Evolutionary conservation across 345 rosid species (phyloP).

Genomic region (Hypericum perforatum): DNA sequence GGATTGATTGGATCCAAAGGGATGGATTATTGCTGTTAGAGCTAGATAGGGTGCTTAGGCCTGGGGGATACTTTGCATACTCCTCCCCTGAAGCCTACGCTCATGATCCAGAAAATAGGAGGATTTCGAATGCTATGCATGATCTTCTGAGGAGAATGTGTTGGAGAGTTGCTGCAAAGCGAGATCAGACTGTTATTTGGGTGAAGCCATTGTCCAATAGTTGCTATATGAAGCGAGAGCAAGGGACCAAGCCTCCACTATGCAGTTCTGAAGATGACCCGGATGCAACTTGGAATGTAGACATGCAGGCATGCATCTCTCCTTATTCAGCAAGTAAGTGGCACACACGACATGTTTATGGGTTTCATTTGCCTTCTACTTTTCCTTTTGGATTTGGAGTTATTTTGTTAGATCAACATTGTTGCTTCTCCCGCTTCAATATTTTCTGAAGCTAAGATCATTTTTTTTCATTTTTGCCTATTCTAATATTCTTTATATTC

Average conservation of each 20-base stretch:
- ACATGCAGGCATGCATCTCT: constrained; percentile 82
- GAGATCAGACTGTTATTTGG: constrained; percentile 92
- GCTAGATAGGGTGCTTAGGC: constrained; percentile 89
- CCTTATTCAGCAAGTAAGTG: constrained; percentile 77
- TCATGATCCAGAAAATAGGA: constrained; percentile 69
- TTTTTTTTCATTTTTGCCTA: background rate
- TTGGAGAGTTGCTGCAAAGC: constrained; percentile 68
- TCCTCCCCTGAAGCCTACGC: constrained; percentile 99
- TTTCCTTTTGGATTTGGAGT: too few relatives aligned
- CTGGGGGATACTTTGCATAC: constrained; percentile 92
- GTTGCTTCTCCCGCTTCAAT: too few relatives aligned
- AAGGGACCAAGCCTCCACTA: constrained; percentile 60
- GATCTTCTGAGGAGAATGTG: constrained; percentile 83
- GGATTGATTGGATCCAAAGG: constrained; percentile 98
- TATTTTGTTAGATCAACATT: too few relatives aligned
- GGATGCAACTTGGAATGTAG: constrained; percentile 80
- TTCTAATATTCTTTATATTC: background rate
- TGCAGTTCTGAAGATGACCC: constrained; percentile 70
- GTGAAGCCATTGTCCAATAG: constrained; percentile 71
- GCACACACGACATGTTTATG: background rate
- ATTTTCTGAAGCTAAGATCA: background rate
- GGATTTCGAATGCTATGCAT: constrained; percentile 73
- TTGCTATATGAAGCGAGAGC: constrained; percentile 71
- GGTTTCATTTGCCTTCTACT: background rate
- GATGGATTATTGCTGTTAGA: constrained; percentile 86